Evolutionary conservation across 169 alveolate species (phyloP).

Genomic region (Plasmodium yoelii): DNA sequence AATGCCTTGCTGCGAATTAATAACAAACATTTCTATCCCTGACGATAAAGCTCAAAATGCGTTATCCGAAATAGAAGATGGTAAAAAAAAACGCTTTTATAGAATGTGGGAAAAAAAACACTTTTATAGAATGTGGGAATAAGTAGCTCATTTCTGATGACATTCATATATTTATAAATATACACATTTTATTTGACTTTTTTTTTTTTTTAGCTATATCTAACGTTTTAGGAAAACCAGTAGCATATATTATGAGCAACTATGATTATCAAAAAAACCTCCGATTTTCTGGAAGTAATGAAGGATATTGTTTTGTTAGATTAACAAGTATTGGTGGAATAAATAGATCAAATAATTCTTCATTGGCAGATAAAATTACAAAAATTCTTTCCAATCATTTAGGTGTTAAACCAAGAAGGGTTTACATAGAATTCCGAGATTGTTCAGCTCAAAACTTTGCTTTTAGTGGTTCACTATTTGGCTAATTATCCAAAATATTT

Average conservation of each 20-base stretch:
- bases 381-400: slow-evolving; percentile 15
- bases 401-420: slow-evolving; percentile 36
- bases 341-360: slow-evolving; percentile 36
- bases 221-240: slow-evolving; percentile 37
- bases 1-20: slow-evolving; percentile 67
- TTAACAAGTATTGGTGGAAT: slow-evolving; percentile 60
- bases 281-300: slow-evolving; percentile 33
- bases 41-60: slow-evolving; percentile 35
- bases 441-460: slow-evolving; percentile 61
- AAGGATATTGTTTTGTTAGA: slow-evolving; percentile 59
- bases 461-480: slow-evolving; percentile 50
- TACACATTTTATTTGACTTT: not conserved
- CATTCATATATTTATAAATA: too few relatives aligned
- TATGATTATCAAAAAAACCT: slow-evolving; percentile 55
- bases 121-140: too few relatives aligned
- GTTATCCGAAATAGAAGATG: slow-evolving; percentile 42
- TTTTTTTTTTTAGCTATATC: slow-evolving; percentile 26
- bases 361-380: slow-evolving; percentile 48
- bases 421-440: slow-evolving; percentile 39
- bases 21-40: slow-evolving; percentile 29
- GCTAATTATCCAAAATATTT: not conserved
- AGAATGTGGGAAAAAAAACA: too few relatives aligned
- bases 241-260: slow-evolving; percentile 57
- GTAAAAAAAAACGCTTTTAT: too few relatives aligned
- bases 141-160: too few relatives aligned